These are phyloP conservation scores for Phytophthora boehmeriae DNA, from an alignment of 352 stramenopile species.

Conservation along the genomic window DNA sequence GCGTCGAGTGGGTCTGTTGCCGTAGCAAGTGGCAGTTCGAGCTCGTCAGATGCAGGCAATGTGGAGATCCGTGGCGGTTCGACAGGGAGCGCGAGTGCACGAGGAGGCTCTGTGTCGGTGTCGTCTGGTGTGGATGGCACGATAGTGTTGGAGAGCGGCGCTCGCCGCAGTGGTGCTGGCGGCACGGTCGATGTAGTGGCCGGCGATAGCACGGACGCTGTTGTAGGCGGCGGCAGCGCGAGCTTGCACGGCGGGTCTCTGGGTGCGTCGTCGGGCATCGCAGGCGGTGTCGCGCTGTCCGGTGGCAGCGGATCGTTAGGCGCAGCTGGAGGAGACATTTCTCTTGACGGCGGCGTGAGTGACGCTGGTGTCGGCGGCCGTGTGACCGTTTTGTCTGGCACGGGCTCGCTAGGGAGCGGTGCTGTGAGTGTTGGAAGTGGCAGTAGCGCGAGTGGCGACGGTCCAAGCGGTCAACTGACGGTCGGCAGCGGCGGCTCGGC, in stretches of 20 bases:
- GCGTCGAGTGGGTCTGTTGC: too few relatives aligned
- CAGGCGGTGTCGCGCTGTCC: slow-evolving; percentile 6
- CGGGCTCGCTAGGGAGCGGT: not conserved
- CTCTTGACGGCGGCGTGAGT: not conserved
- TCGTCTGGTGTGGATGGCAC: slow-evolving; percentile 1
- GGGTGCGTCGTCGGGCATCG: slow-evolving; percentile 3
- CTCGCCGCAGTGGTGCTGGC: not conserved
- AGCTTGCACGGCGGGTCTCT: slow-evolving; percentile 9
- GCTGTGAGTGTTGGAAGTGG: not conserved
- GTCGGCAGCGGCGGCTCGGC: not conserved
- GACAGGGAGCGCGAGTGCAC: slow-evolving; percentile 1
- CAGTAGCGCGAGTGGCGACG: not conserved
- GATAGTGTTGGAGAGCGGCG: not conserved
- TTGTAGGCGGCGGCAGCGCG: slow-evolving; percentile 4
- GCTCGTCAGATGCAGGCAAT: not conserved
- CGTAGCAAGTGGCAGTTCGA: too few relatives aligned
- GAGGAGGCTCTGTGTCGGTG: slow-evolving; percentile 5
- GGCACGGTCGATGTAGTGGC: not conserved
- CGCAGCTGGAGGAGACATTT: slow-evolving; percentile 8
- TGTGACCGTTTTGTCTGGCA: not conserved
- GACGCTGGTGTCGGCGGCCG: slow-evolving; percentile 1
- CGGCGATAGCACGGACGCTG: slow-evolving; percentile 7
- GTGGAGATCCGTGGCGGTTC: slow-evolving; percentile 1
- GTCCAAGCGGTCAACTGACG: too few relatives aligned
- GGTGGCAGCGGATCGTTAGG: slow-evolving; percentile 4